Percentiles rank a stretch among this genome's conserved stretches.
Conservation (phyloP, 139 green algal genomes). For the Marvania coccoides region DNA sequence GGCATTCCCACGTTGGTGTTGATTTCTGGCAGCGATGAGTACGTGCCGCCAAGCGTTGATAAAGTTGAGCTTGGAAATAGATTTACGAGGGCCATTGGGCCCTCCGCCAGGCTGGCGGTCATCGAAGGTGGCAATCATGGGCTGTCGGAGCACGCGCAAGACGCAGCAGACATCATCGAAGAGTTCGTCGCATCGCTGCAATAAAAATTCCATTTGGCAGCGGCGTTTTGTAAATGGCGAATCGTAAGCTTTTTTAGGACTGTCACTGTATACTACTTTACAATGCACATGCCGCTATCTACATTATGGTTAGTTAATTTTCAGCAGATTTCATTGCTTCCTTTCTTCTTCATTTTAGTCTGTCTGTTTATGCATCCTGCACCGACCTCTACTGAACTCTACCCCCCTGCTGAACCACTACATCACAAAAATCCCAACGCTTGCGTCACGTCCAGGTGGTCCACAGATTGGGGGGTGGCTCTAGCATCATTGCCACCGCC, state of each 20-base stretch:
- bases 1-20: constrained; percentile 38
- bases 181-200: constrained; percentile 6
- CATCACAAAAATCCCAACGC: background rate
- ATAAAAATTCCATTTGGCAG: too few relatives aligned
- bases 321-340: background rate
- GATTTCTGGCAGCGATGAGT: constrained; percentile 45
- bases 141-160: constrained; percentile 23
- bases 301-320: background rate
- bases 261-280: too few relatives aligned
- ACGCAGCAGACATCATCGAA: constrained; percentile 13
- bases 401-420: background rate
- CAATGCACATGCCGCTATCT: too few relatives aligned
- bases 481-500: too few relatives aligned
- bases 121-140: constrained; percentile 29
- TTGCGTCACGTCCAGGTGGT: background rate
- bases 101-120: background rate
- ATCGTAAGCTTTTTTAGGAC: too few relatives aligned
- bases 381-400: background rate
- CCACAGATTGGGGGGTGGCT: too few relatives aligned
- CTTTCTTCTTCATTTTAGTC: background rate
- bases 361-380: background rate
- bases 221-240: too few relatives aligned
- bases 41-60: constrained; percentile 14
- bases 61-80: background rate
- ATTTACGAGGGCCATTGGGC: constrained; percentile 23